A percentile compares a stretch with the other conserved stretches of the same genome.
phyloP scores from a whole-genome alignment of 345 rosid genomes.

The Gossypium raimondii region DNA sequence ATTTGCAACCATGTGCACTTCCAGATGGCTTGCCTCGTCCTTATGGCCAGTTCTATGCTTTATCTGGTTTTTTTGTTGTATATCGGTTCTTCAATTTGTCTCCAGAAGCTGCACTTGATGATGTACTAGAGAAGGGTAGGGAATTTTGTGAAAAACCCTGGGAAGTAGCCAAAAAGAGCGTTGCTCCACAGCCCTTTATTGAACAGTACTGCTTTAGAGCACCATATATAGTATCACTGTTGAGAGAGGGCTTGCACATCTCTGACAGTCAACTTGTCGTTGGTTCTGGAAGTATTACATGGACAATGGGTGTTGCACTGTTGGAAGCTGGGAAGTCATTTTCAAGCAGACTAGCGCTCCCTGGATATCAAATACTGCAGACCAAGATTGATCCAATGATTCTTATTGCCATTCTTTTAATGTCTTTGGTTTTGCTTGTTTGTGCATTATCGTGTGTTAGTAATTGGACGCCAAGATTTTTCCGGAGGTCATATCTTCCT shows the following conservation, averaged over 20 bases:
- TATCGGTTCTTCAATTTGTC: slow-evolving; percentile 79
- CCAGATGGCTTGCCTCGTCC: slow-evolving; percentile 73
- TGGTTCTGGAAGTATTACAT: slow-evolving; percentile 95
- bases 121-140: slow-evolving; percentile 81
- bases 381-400: slow-evolving; percentile 63
- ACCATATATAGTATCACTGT: slow-evolving; percentile 69
- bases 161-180: slow-evolving; percentile 77
- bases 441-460: slow-evolving; percentile 69
- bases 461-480: slow-evolving; percentile 66
- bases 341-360: slow-evolving; percentile 56
- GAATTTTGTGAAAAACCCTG: slow-evolving; percentile 80
- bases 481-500: slow-evolving; percentile 69
- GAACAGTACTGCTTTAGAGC: slow-evolving; percentile 99
- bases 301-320: slow-evolving; percentile 97
- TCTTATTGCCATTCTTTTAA: slow-evolving; percentile 49
- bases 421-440: slow-evolving; percentile 64
- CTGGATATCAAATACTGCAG: slow-evolving; percentile 51
- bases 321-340: slow-evolving; percentile 80
- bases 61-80: slow-evolving; percentile 94
- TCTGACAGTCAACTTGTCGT: slow-evolving; percentile 65
- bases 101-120: slow-evolving; percentile 83
- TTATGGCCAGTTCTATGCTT: slow-evolving; percentile 80
- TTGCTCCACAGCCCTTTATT: slow-evolving; percentile 90
- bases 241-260: slow-evolving; percentile 92
- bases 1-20: slow-evolving; percentile 91